Evolutionary conservation across 2,329 filamentous ascomycete genomes (phyloP), one percentile per base, ranked within the genome.

Genomic region (Neopestalotiopsis sp.): DNA sequence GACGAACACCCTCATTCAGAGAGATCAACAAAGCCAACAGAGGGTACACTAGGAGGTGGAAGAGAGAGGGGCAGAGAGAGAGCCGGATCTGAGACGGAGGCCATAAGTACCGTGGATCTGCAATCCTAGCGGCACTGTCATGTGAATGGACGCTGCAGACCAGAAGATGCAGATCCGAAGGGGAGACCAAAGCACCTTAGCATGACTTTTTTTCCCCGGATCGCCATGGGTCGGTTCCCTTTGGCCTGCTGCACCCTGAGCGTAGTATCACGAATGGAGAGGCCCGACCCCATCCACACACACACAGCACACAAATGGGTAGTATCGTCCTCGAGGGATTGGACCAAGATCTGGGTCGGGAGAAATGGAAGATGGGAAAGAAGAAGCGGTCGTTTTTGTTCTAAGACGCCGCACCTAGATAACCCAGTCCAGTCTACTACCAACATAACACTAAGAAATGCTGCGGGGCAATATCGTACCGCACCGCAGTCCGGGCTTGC

Each of bases 81-180:
- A 6, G 45, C 45, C n/a, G 45, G 45, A 9, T 20, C n/a, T 20
- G 45, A 53, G 45, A 53, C 45, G 45, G 45, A 53, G 17, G 45
- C n/a, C 45, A 53, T 17, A 53, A 53, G 45, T 53, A 53, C 45
- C 45, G 45, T 53, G 45, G 45, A 53, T 53, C 45, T 53, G 45
- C 45, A 53, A 53, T n/a, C 17, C 45, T 53, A 53, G 45, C 45
- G 45, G 45, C 45, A 53, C 17, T 53, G 45, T 53, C 45, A 53
- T 20, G 17, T 53, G 45, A 53, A 9, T 7, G 20, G n/a, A 9
- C 17, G 45, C 45, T 53, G n/a, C 45, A 53, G 17, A 53, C 14
- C 45, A 17, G 1, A 7, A 6, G 17, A 53, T 53, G 45, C 45
- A 53, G 45, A 53, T 53, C 45, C 45, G n/a, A 53, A 20, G n/a